Base-by-base conservation (phyloP, 2,329 filamentous ascomycete genomes). In the Tolypocladium ophioglossoides region DNA sequence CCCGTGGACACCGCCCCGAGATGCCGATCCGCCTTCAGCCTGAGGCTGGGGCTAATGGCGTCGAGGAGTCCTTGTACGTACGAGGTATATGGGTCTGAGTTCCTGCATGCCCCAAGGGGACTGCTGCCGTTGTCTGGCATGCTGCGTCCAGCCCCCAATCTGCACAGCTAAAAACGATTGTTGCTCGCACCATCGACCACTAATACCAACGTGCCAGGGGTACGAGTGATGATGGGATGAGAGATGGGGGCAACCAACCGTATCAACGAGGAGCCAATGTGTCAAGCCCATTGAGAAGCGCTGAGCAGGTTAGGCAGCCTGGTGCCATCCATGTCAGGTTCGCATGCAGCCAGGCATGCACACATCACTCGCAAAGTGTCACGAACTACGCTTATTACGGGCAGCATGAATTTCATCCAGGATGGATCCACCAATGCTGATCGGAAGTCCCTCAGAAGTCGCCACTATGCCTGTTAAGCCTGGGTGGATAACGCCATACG, bases 391-490 rank as follows among this genome's bases (percentile, higher is more conserved):
- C 47, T 54, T 44, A 24, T 54, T 54, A 39, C 40, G 48, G 52
- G 54, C 52, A 53, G 24, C 34, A 55, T 51, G 52, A 56, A 54
- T 51, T 58, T 44, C 56, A 40, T 54, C 40, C 27, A 52, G 40
- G 53, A 47, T 44, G 41, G 53, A 44, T 55, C 58, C 54, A 56
- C 57, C 52, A 38, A 51, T 48, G 54, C 51, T 58, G 50, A 56
- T 58, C 56, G 54, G 57, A 60, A 54, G 57, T 55, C 51, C 54
- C 57, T 57, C 53, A 51, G 44, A 46, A n/a, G 44, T 55, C 50
- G 55, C 54, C 58, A 56, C 57, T 56, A 57, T 53, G 50, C 58
- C 54, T 51, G 51, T 52, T 55, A 51, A 49, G 40, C 51, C 56
- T 55, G 53, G 52, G 52, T 56, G 52, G 57, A 56, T 49, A 54